Base-by-base conservation (phyloP, 2,329 filamentous ascomycete species). In the Hypomyces perniciosus region DNA sequence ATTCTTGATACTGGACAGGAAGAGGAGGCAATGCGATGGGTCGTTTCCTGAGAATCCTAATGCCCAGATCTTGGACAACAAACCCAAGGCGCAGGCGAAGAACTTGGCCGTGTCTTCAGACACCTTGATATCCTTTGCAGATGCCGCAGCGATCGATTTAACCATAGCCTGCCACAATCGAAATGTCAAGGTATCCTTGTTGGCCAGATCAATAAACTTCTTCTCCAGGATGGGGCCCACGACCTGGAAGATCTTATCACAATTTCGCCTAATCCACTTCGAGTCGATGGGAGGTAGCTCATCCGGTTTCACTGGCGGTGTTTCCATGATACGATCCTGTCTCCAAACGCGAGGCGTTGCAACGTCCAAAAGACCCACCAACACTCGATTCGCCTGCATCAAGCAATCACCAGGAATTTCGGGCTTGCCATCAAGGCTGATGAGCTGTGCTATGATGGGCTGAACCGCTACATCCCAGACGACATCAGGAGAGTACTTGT, bases 71-170 rank as follows among this genome's bases (percentile, higher is more conserved):
- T 78, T 80, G 44, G 82, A 79, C 6, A 96, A 70, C 26, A 90
- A 68, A 39, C 82, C 82, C 45, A 92, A 77, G 26, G 90, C 76
- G 39, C 81, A 77, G 26, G 87, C 85, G 54, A 96, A 78, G 52
- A 91, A 92, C 54, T 83, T 80, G 62, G 88, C 87, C 1, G 90
- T 88, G 54, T 97, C 92, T 9, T 80, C 79, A 0, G 90, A 90
- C 6, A 91, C 84, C 60, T 92, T 95, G 59, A 99, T 86, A 67
- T 99, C 93, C 68, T 96, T 95, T 39, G 77, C 79, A 27, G 85
- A 85, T 37, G 87, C 86, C 44, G 79, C 78, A 2, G 83, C 78
- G 28, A 90, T 72, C 1, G 84, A 80, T 4, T 73, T 70, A 40
- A 88, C 73, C 9, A 90, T 72, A 1, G 78, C 73, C 29, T 72